A percentile compares a stretch with the other conserved stretches of the same genome.
These are phyloP conservation scores for Tuber microsphaerosporum DNA, from an alignment of 495 filamentous ascomycete species.

Conservation along the genomic window DNA sequence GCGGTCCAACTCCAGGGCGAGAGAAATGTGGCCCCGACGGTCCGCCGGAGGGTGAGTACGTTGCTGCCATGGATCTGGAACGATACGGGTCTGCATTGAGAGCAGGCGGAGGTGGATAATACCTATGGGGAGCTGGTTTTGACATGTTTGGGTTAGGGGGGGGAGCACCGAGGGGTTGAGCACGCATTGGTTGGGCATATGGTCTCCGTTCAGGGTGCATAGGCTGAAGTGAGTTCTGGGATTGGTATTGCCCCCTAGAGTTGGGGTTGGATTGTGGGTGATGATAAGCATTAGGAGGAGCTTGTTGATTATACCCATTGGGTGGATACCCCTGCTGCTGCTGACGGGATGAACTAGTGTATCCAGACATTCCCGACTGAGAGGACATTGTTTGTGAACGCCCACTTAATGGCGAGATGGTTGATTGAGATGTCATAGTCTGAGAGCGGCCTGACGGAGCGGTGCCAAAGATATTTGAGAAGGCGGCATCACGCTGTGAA, in stretches of 20 bases:
- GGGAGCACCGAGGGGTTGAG: slow-evolving; percentile 43
- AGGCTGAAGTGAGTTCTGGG: slow-evolving; percentile 60
- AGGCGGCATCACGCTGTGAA: slow-evolving; percentile 83
- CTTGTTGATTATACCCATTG: slow-evolving; percentile 44
- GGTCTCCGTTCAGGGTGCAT: slow-evolving; percentile 53
- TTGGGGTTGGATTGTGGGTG: slow-evolving; percentile 42
- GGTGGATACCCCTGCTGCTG: slow-evolving; percentile 42
- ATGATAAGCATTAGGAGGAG: slow-evolving; percentile 44
- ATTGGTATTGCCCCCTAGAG: slow-evolving; percentile 52
- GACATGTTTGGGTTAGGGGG: slow-evolving; percentile 34
- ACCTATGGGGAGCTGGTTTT: slow-evolving; percentile 52
- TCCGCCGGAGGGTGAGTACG: slow-evolving; percentile 26
- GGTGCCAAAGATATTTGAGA: slow-evolving; percentile 90
- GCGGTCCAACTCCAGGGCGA: slow-evolving; percentile 29
- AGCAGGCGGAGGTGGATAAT: slow-evolving; percentile 57
- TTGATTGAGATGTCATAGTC: slow-evolving; percentile 68
- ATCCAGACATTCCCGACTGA: slow-evolving; percentile 24
- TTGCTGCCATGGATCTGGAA: slow-evolving; percentile 76
- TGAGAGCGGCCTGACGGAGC: slow-evolving; percentile 80
- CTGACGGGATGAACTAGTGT: slow-evolving; percentile 23
- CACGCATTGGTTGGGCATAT: slow-evolving; percentile 47
- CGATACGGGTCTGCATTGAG: slow-evolving; percentile 77
- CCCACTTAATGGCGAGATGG: slow-evolving; percentile 50
- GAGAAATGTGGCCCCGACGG: slow-evolving; percentile 45
- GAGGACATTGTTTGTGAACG: slow-evolving; percentile 61